Base-by-base conservation (phyloP, 2,329 filamentous ascomycete genomes). In the Truncatella angustata region DNA sequence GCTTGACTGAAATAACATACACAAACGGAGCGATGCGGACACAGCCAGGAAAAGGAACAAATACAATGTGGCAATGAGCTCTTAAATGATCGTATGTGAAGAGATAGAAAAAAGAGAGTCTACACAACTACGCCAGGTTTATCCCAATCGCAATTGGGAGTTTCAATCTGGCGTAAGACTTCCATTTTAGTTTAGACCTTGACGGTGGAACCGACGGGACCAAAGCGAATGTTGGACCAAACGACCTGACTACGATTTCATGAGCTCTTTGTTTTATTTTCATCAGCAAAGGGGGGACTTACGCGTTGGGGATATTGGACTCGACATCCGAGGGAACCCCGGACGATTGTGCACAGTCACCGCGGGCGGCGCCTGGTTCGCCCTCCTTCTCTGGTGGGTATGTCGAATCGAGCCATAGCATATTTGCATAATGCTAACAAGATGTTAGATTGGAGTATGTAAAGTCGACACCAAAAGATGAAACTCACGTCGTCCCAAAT, bases 321-420 rank as follows among this genome's bases (percentile, higher is more conserved):
- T 79, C 73, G 46, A 82, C 70, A n/a, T 73, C 70, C 14, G 63
- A 54, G 14, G 79, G 79, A 10, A 67, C 70, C 35, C 78, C 78
- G 21, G 75, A 76, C 55, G 65, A 66, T 16, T 68, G 70, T 47
- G 69, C 49, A 63, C 79, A 82, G 39, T 72, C 68, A 48, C 79
- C 79, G 63, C 79, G 75, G 50, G 71, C 70, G 50, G 70, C 70
- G 59, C 79, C 78, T 34, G 73, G 74, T 28, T 53, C 39, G 53
- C 64, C 64, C 42, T 61, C 61, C 58, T 66, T 64, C 59, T 66
- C 64, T 45, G 62, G 62, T 18, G 63, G 63, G 71, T 80, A 84
- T 58, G 73, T 77, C 52, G 61, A 66, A 72, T 85, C 81, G 56
- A 85, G 75, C 81, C 81, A 85, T 53, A 81, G 74, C 79, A 84